These are phyloP conservation scores for Candida insectorum DNA, from an alignment of 805 yeast species.

Conservation along the genomic window DNA sequence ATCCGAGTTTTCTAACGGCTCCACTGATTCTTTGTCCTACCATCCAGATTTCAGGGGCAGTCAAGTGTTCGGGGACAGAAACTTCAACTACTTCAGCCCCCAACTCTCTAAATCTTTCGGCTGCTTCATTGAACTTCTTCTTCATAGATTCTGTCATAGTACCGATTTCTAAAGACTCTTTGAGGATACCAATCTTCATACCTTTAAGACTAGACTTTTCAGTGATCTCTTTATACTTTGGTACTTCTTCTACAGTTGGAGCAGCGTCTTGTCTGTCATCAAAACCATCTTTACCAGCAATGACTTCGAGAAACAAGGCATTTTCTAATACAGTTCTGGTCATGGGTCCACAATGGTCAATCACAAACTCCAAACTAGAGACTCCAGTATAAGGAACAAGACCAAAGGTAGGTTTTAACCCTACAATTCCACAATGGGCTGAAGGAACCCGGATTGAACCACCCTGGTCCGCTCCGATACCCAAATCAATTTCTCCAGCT, in stretches of 20 bases:
- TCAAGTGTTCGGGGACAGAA: constrained; percentile 13
- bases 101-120: constrained; percentile 9
- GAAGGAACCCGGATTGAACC: constrained; percentile 51
- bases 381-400: constrained; percentile 15
- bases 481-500: constrained; percentile 45
- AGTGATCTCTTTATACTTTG: constrained; percentile 9
- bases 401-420: constrained; percentile 39
- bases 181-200: constrained; percentile 14
- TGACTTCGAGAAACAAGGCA: constrained; percentile 10
- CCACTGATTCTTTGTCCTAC: constrained; percentile 13
- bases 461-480: constrained; percentile 56
- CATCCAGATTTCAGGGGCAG: constrained; percentile 16
- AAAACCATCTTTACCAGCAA: constrained; percentile 15
- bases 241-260: constrained; percentile 9
- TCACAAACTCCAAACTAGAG: constrained; percentile 13
- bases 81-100: constrained; percentile 16
- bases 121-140: constrained; percentile 10
- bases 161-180: constrained; percentile 12
- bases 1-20: constrained; percentile 11
- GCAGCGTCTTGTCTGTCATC: constrained; percentile 14
- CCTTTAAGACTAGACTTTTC: constrained; percentile 11
- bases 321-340: constrained; percentile 13
- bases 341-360: constrained; percentile 16
- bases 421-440: constrained; percentile 38
- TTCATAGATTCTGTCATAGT: constrained; percentile 13